phyloP scores from a whole-genome alignment of 345 rosid species.

The Populus simonii region DNA sequence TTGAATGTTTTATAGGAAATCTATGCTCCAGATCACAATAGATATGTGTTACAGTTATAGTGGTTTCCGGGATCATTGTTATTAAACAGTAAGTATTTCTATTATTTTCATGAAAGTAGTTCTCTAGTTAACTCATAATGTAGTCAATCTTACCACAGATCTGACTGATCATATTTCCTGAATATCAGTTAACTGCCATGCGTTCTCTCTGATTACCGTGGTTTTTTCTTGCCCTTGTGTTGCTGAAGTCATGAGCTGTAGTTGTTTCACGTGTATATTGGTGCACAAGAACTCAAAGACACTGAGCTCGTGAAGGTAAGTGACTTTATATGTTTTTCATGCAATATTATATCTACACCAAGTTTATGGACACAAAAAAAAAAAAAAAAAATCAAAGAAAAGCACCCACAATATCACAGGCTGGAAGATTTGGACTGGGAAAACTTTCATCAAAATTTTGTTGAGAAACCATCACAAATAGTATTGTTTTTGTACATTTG shows the following conservation, averaged over 20 bases:
- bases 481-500: neutral
- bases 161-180: conserved; percentile 6
- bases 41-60: conserved; percentile 19
- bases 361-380: neutral
- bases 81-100: conserved; percentile 18
- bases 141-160: neutral
- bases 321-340: neutral
- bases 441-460: neutral
- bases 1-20: conserved; percentile 28
- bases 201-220: conserved; percentile 14
- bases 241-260: conserved; percentile 33
- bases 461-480: neutral
- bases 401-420: neutral
- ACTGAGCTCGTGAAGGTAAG: conserved; percentile 39
- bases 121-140: neutral
- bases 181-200: conserved; percentile 26
- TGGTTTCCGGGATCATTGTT: conserved; percentile 25
- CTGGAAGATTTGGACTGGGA: neutral
- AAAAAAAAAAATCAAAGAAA: neutral
- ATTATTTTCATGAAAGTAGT: neutral
- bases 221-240: conserved; percentile 16
- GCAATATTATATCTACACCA: no score
- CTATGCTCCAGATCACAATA: conserved; percentile 22
- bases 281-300: conserved; percentile 12
- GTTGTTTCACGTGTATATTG: conserved; percentile 21